phyloP scores from a whole-genome alignment of 805 yeast genomes.

The Pichia nanzhaoensis region DNA sequence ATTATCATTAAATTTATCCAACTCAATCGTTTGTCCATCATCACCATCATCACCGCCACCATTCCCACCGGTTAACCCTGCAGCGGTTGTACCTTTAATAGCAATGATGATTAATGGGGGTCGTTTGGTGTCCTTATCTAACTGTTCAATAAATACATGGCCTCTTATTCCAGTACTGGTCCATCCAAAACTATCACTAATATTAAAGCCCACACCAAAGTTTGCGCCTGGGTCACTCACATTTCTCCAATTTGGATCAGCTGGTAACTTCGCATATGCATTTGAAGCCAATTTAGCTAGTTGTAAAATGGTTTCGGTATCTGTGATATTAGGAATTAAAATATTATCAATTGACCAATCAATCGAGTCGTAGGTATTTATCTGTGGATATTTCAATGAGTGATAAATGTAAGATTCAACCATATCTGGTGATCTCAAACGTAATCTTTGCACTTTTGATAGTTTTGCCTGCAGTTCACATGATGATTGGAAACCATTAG shows the following conservation, averaged over 20 bases:
- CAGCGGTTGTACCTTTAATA: conserved; percentile 89
- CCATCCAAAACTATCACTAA: conserved; percentile 78
- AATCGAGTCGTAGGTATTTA: conserved; percentile 35
- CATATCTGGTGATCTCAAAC: conserved; percentile 48
- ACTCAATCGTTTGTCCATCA: conserved; percentile 59
- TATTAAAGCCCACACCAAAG: conserved; percentile 35
- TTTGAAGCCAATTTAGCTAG: conserved; percentile 84
- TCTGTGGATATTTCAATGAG: conserved; percentile 36
- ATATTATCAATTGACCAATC: conserved; percentile 59
- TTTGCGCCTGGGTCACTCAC: conserved; percentile 17
- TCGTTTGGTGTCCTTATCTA: conserved; percentile 33
- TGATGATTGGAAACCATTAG: conserved; percentile 8
- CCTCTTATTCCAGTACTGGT: conserved; percentile 79
- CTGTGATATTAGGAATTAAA: conserved; percentile 66
- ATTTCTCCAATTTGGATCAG: conserved; percentile 82
- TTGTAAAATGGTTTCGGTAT: conserved; percentile 63
- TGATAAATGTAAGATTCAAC: conserved; percentile 60
- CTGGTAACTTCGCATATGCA: conserved; percentile 78
- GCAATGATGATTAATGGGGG: conserved; percentile 56
- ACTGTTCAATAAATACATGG: conserved; percentile 65
- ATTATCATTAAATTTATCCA: conserved; percentile 84
- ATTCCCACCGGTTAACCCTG: conserved; percentile 46
- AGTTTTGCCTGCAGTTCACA: conserved; percentile 15
- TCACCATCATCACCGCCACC: conserved; percentile 40
- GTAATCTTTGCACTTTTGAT: conserved; percentile 31